Evolutionary conservation across 2,329 filamentous ascomycete genomes (phyloP).

Genomic region (Bipolaris gigantea): DNA sequence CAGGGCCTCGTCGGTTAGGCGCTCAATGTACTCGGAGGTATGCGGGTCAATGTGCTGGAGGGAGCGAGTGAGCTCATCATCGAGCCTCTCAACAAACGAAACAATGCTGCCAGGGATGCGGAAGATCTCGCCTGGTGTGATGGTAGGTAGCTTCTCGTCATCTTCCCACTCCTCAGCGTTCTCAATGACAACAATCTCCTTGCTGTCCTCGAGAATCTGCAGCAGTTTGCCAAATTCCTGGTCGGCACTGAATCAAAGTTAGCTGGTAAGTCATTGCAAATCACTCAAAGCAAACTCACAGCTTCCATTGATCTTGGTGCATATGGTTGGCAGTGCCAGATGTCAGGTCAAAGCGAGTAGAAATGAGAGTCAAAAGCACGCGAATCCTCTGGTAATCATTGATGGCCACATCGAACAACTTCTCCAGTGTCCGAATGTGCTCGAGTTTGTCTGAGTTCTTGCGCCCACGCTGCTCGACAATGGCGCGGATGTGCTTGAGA

Average conservation of each 20-base stretch:
- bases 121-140: slow-evolving; percentile 76
- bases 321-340: slow-evolving; percentile 79
- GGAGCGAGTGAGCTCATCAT: slow-evolving; percentile 97
- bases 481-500: slow-evolving; percentile 90
- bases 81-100: slow-evolving; percentile 90
- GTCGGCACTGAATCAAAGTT: slow-evolving; percentile 60
- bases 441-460: slow-evolving; percentile 97
- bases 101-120: slow-evolving; percentile 92
- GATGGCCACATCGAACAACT: slow-evolving; percentile 82
- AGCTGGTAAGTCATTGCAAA: slow-evolving; percentile 7
- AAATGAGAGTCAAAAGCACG: slow-evolving; percentile 86
- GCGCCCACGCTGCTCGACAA: slow-evolving; percentile 94
- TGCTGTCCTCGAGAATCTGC: slow-evolving; percentile 74
- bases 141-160: slow-evolving; percentile 85
- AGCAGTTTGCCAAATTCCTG: slow-evolving; percentile 80
- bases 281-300: slow-evolving; percentile 46
- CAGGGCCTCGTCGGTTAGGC: slow-evolving; percentile 84
- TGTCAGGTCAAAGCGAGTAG: slow-evolving; percentile 90
- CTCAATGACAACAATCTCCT: slow-evolving; percentile 83
- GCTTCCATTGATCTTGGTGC: slow-evolving; percentile 96
- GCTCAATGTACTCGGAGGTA: slow-evolving; percentile 97
- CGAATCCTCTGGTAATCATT: slow-evolving; percentile 94
- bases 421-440: slow-evolving; percentile 98
- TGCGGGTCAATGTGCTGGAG: slow-evolving; percentile 97
- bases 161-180: slow-evolving; percentile 98